Evolutionary conservation across 345 rosid species (phyloP).

Genomic region (Excoecaria agallocha): DNA sequence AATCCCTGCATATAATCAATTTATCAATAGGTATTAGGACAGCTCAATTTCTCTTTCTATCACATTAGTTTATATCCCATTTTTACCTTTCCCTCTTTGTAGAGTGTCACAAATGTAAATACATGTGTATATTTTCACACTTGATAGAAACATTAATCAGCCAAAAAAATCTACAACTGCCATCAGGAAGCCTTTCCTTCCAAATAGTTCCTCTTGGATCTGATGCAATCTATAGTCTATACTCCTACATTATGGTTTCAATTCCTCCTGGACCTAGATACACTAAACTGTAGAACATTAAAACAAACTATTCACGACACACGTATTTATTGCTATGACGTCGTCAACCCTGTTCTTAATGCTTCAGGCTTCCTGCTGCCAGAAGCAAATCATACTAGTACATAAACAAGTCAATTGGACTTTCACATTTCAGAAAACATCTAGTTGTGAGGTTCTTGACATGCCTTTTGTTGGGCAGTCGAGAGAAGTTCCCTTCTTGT

Average conservation of each 20-base stretch:
- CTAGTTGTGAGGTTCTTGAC: not conserved
- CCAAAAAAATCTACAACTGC: conserved; percentile 10
- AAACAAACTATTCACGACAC: conserved; percentile 6
- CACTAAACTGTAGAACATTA: not conserved
- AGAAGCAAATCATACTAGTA: not conserved
- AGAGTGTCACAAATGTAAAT: not conserved
- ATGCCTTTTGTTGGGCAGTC: not conserved
- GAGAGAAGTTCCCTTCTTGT: not conserved
- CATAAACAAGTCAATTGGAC: not conserved
- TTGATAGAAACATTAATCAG: not conserved
- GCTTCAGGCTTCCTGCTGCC: not conserved
- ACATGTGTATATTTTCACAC: not conserved
- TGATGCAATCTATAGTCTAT: too few species aligned
- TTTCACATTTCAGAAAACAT: not conserved
- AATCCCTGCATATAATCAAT: too few species aligned
- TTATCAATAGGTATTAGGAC: too few species aligned
- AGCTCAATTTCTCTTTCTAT: not conserved
- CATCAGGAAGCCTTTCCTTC: conserved; percentile 7
- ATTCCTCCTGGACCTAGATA: not conserved
- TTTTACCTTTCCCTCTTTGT: not conserved
- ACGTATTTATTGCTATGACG: conserved; percentile 15
- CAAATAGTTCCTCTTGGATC: too few species aligned
- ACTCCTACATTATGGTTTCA: too few species aligned
- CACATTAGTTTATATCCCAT: not conserved
- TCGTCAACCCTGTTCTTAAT: not conserved